Evolutionary conservation across 306 rosid species (phyloP).

Genomic region (Crotalaria pallida): DNA sequence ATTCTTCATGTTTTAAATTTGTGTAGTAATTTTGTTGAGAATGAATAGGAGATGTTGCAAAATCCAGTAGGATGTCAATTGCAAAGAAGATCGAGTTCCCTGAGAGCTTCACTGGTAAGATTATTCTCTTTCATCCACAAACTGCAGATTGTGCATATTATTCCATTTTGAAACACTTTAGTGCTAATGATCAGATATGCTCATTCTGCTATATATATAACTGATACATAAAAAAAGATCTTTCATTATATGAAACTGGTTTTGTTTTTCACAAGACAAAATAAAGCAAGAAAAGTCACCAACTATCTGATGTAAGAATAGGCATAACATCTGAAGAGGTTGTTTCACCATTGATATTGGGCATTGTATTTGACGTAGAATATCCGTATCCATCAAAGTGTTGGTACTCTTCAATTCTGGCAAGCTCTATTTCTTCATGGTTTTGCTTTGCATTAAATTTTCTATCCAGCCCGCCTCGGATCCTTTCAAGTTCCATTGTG

Average conservation of each 20-base stretch:
- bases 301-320: background rate
- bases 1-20: background rate
- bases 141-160: background rate
- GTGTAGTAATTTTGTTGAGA: conserved; percentile 5
- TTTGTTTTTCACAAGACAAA: background rate
- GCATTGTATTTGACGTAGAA: background rate
- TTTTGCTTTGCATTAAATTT: background rate
- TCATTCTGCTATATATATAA: too few species aligned
- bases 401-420: background rate
- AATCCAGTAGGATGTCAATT: conserved; percentile 55
- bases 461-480: background rate
- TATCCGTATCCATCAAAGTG: background rate
- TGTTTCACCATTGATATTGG: background rate
- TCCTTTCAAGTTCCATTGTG: conserved; percentile 15
- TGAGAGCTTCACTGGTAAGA: conserved; percentile 76
- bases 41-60: conserved; percentile 41
- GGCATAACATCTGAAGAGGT: background rate
- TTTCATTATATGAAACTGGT: background rate
- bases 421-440: conserved; percentile 10
- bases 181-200: too few species aligned
- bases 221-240: too few species aligned
- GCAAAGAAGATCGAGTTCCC: conserved; percentile 77
- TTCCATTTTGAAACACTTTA: too few species aligned
- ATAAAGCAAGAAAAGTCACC: background rate
- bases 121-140: background rate